Conservation (phyloP, 371 early-diverging fungal species). For the Capillidium heterosporum region DNA sequence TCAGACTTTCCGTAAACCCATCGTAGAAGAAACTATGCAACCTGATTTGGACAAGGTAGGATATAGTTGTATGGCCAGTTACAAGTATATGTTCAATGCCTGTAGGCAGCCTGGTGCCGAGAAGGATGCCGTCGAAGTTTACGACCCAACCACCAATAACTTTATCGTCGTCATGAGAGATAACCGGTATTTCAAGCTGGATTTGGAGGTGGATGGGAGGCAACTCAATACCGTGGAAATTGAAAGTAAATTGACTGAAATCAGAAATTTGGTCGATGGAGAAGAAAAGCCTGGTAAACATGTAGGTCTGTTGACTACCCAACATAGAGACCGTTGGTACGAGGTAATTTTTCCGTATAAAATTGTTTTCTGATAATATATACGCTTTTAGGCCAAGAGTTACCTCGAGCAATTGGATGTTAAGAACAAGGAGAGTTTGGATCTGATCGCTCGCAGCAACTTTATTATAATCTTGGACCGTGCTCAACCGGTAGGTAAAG, state of each 20-base stretch:
- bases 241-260: slow-evolving; percentile 25
- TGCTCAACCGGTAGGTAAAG: slow-evolving; percentile 57
- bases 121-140: slow-evolving; percentile 51
- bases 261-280: slow-evolving; percentile 57
- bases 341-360: slow-evolving; percentile 28
- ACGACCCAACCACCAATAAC: slow-evolving; percentile 55
- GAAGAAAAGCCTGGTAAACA: slow-evolving; percentile 20
- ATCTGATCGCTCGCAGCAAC: slow-evolving; percentile 61
- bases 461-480: slow-evolving; percentile 83
- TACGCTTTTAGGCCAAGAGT: slow-evolving; percentile 26
- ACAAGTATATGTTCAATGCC: slow-evolving; percentile 91
- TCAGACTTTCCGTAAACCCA: slow-evolving; percentile 62
- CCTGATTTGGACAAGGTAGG: slow-evolving; percentile 66
- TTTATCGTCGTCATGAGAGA: slow-evolving; percentile 76
- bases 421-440: slow-evolving; percentile 46
- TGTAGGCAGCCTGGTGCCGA: slow-evolving; percentile 79
- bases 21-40: slow-evolving; percentile 56
- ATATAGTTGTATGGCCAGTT: slow-evolving; percentile 79
- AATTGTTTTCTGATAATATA: not conserved
- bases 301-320: slow-evolving; percentile 76
- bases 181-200: slow-evolving; percentile 73
- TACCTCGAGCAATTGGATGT: slow-evolving; percentile 39
- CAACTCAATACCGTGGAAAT: slow-evolving; percentile 70
- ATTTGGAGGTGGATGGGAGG: slow-evolving; percentile 52
- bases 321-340: slow-evolving; percentile 86